phyloP scores from a whole-genome alignment of 176 grass and related monocot species.

The Oryza brachyantha region DNA sequence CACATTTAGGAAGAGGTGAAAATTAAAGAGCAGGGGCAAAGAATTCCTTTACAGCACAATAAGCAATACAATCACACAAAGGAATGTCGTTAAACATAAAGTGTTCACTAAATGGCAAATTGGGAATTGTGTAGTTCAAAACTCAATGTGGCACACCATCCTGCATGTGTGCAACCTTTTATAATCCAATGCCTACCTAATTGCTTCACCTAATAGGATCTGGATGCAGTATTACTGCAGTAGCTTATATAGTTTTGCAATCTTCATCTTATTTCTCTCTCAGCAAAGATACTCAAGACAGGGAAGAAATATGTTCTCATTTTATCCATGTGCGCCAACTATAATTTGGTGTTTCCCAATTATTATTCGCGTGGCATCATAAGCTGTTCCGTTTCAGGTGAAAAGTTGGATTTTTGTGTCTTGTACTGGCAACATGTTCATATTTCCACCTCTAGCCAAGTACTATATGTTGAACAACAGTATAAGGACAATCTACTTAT shows the following conservation, averaged over 20 bases:
- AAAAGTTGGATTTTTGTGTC: slow-evolving; percentile 3
- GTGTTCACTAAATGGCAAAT: neutral
- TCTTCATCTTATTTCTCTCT: neutral
- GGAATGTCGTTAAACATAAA: neutral
- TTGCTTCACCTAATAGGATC: neutral
- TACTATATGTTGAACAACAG: neutral
- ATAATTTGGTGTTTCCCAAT: slow-evolving; percentile 8
- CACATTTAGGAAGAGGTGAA: slow-evolving; percentile 5
- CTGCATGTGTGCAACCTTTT: neutral
- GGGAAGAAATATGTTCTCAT: slow-evolving; percentile 8
- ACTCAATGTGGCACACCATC: neutral
- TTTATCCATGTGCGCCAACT: slow-evolving; percentile 7
- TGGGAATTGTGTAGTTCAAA: slow-evolving; percentile 9
- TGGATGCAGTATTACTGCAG: neutral
- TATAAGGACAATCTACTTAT: neutral
- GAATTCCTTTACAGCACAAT: slow-evolving; percentile 6
- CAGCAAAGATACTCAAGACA: neutral
- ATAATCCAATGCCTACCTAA: slow-evolving; percentile 2
- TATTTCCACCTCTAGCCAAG: slow-evolving; percentile 6
- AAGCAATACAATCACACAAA: neutral
- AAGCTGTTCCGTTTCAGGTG: neutral
- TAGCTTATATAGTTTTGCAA: slow-evolving; percentile 10
- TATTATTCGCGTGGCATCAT: slow-evolving; percentile 18
- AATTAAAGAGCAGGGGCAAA: neutral
- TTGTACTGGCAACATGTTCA: neutral